Base-by-base conservation (phyloP, 2,329 filamentous ascomycete species). In the Nannizziopsis barbatae region DNA sequence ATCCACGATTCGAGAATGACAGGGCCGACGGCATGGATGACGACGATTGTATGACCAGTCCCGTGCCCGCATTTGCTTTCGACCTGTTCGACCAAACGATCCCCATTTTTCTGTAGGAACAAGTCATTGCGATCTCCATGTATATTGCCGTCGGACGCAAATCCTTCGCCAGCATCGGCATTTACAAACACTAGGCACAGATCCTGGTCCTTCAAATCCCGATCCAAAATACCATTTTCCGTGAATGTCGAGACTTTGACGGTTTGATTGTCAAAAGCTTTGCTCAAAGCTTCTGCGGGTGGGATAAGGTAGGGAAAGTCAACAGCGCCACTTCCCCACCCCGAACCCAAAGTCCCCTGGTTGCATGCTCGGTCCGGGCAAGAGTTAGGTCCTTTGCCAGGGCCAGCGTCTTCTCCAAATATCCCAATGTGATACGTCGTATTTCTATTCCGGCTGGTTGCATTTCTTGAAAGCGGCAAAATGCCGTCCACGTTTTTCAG, bases 21-120 rank as follows among this genome's bases (percentile, higher is more conserved):
- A 4, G 75, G 69, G 56, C 90, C 90, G 17, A 95, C 86, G 0
- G 86, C 78, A 61, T 95, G 89, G 2, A 93, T 74, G 3, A 95
- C 80, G 1, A 95, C 89, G n/a, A 95, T 71, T 0, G 88, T 84
- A 32, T 76, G 73, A 8, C 81, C 80, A 12, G 72, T 49, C 27
- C 79, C 81, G 30, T 71, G 72, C 32, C 81, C 82, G 56, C 83
- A 87, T 42, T 74, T 74, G 8, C 69, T 66, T 0, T 87, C 84
- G 0, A 90, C 86, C 12, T 78, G 71, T 49, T 79, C 67, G 30
- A 95, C 79, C 1, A 96, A 62, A 1, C 62, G 70, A 53, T 93
- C 84, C n/a, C 86, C 85, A 6, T 75, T 77, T 56, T 85, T 84
- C 56, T 95, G 86, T 49, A 92, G 62, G 57, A 77, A 71, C 14